Conservation (phyloP, 306 rosid species). For the Chamaecrista fasciculata region DNA sequence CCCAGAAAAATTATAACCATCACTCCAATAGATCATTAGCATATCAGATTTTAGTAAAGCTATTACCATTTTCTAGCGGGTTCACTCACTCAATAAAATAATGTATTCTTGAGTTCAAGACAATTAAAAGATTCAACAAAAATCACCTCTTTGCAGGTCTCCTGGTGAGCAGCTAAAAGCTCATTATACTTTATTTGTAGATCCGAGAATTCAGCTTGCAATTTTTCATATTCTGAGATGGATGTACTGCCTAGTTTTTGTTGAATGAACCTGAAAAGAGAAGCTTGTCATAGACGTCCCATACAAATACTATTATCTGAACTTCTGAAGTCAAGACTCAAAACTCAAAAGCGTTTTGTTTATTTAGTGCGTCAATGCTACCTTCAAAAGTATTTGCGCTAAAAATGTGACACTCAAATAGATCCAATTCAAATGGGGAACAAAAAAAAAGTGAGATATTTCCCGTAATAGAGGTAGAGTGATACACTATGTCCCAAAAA, state of each 20-base stretch:
- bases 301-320: neutral
- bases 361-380: neutral
- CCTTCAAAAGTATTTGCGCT: neutral
- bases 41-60: neutral
- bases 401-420: neutral
- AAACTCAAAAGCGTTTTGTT: neutral
- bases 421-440: neutral
- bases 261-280: conserved; percentile 71
- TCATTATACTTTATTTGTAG: conserved; percentile 62
- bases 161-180: conserved; percentile 61
- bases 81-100: neutral
- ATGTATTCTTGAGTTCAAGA: neutral
- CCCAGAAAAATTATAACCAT: neutral
- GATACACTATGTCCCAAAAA: neutral
- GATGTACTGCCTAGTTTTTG: conserved; percentile 83
- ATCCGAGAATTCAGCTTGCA: conserved; percentile 75
- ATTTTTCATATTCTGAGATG: conserved; percentile 58
- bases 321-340: too few species aligned
- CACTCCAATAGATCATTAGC: neutral
- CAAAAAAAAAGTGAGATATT: neutral
- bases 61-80: neutral
- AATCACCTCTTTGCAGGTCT: conserved; percentile 71
- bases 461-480: neutral
- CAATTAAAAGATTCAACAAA: neutral
- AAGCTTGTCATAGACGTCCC: neutral